phyloP scores from a whole-genome alignment of 805 yeast genomes.

The Lipomyces sp. region DNA sequence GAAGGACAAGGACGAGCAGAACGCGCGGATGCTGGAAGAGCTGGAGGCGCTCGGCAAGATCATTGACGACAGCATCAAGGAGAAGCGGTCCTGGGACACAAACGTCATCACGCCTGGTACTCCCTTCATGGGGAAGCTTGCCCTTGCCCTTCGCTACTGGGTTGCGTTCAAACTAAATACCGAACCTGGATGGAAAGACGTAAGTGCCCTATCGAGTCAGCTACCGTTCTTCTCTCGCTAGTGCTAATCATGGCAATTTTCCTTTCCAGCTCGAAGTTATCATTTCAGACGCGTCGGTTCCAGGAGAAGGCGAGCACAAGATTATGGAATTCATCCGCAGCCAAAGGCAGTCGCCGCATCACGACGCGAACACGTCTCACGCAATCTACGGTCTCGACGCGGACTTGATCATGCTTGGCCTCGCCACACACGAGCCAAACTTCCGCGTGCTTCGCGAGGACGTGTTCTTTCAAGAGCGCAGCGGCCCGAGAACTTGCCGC shows the following conservation, averaged over 20 bases:
- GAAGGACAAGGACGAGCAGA: slow-evolving; percentile 67
- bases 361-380: slow-evolving; percentile 91
- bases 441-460: slow-evolving; percentile 92
- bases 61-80: slow-evolving; percentile 71
- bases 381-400: slow-evolving; percentile 98
- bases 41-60: slow-evolving; percentile 64
- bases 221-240: neutral
- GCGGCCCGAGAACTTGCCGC: slow-evolving; percentile 50
- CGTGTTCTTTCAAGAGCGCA: slow-evolving; percentile 77
- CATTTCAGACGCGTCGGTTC: slow-evolving; percentile 92
- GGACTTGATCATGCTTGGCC: slow-evolving; percentile 89
- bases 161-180: slow-evolving; percentile 79
- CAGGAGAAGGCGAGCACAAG: slow-evolving; percentile 99
- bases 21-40: slow-evolving; percentile 56
- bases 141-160: slow-evolving; percentile 83
- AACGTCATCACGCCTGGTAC: slow-evolving; percentile 99
- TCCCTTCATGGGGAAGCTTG: slow-evolving; percentile 91
- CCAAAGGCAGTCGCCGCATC: slow-evolving; percentile 80
- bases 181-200: slow-evolving; percentile 90
- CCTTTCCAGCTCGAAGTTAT: slow-evolving; percentile 60
- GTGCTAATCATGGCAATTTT: neutral
- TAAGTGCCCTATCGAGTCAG: too few relatives aligned
- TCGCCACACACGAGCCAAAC: slow-evolving; percentile 98
- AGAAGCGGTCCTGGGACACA: slow-evolving; percentile 85
- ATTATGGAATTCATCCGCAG: slow-evolving; percentile 92